Percentiles rank a stretch among this genome's conserved stretches.
Conservation (phyloP, 164 flowering plant genomes). For the Santalum album region DNA sequence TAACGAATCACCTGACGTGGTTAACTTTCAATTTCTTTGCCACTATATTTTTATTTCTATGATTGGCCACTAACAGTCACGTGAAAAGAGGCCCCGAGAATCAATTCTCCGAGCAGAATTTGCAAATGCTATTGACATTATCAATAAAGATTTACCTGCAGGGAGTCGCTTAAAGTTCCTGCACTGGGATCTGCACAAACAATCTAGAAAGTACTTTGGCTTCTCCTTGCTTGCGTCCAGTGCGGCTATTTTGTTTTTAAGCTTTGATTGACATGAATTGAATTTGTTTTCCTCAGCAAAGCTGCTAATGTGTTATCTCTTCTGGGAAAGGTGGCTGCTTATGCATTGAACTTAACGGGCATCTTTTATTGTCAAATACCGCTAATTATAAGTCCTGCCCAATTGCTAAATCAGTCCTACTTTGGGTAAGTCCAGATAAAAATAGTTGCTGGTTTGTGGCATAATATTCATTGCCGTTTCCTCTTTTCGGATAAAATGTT, state of each 20-base stretch:
- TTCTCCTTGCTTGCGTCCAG: neutral
- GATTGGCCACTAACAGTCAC: constrained; percentile 38
- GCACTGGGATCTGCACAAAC: constrained; percentile 84
- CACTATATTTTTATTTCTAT: neutral
- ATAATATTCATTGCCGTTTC: neutral
- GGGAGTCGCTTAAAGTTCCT: constrained; percentile 69
- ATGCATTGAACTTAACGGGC: constrained; percentile 66
- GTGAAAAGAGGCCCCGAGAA: constrained; percentile 88
- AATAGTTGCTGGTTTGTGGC: neutral
- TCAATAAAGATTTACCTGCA: constrained; percentile 54
- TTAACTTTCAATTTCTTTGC: too few relatives aligned
- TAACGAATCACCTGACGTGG: constrained; percentile 14
- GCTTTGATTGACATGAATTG: neutral
- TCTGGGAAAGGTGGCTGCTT: constrained; percentile 54
- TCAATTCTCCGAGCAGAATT: constrained; percentile 86
- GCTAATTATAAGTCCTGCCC: constrained; percentile 28
- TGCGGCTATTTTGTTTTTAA: neutral
- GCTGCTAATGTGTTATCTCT: constrained; percentile 54
- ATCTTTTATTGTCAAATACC: constrained; percentile 58
- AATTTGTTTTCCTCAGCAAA: constrained; percentile 39
- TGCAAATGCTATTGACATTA: constrained; percentile 64
- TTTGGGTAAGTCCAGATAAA: constrained; percentile 36
- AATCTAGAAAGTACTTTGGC: constrained; percentile 51
- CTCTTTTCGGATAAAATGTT: neutral
- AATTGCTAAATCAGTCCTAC: constrained; percentile 19